Evolutionary conservation across 768 basidiomycete species (phyloP).

Genomic region (Pleurotus djamor): DNA sequence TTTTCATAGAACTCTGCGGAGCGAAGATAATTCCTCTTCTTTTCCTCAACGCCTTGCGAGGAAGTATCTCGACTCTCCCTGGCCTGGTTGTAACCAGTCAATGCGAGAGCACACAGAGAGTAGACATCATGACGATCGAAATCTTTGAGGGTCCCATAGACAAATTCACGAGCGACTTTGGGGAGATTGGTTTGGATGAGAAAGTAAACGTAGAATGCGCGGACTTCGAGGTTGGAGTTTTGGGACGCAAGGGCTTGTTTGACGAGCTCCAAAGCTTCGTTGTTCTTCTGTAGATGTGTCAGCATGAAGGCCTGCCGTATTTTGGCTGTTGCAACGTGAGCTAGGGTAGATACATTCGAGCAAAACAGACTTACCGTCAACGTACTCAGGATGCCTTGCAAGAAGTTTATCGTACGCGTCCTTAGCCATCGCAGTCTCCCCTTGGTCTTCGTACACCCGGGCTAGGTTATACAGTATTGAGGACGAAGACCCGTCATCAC

Average conservation of each 20-base stretch:
- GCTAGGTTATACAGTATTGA: slow-evolving; percentile 91
- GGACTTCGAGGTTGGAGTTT: slow-evolving; percentile 77
- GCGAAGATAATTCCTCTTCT: slow-evolving; percentile 73
- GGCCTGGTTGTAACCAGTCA: slow-evolving; percentile 82
- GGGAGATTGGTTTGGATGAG: slow-evolving; percentile 73
- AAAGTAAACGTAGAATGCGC: slow-evolving; percentile 93
- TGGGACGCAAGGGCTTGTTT: slow-evolving; percentile 88
- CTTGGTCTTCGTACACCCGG: slow-evolving; percentile 84
- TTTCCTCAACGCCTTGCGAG: slow-evolving; percentile 60
- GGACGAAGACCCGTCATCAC: slow-evolving; percentile 63
- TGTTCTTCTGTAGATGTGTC: slow-evolving; percentile 61
- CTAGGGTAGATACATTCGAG: slow-evolving; percentile 20
- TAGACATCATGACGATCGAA: slow-evolving; percentile 88
- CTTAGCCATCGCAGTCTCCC: slow-evolving; percentile 68
- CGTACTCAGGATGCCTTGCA: slow-evolving; percentile 91
- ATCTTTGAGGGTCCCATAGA: slow-evolving; percentile 85
- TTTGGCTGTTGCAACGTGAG: slow-evolving; percentile 60
- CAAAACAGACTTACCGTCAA: slow-evolving; percentile 63
- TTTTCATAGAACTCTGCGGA: slow-evolving; percentile 93
- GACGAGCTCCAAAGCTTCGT: slow-evolving; percentile 84
- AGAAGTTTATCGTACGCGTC: slow-evolving; percentile 89
- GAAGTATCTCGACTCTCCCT: slow-evolving; percentile 77
- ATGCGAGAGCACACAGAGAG: slow-evolving; percentile 86
- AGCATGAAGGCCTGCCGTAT: slow-evolving; percentile 87
- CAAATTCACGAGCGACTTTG: slow-evolving; percentile 83